Conservation (phyloP, 352 stramenopile genomes). For the Globisporangium acanthophoron region DNA sequence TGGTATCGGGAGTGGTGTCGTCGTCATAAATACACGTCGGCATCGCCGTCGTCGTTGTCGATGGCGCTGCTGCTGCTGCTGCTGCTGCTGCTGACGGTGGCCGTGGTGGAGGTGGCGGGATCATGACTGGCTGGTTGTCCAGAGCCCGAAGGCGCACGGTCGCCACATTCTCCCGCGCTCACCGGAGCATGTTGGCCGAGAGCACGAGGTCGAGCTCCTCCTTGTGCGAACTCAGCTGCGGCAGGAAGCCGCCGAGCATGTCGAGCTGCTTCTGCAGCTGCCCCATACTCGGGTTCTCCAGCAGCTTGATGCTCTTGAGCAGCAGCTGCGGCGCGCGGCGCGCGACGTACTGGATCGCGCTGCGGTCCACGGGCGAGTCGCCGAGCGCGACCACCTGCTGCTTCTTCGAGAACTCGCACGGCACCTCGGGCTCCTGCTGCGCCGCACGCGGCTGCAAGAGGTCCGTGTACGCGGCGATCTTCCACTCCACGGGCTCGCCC, state of each 20-base stretch:
- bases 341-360: slow-evolving; percentile 63
- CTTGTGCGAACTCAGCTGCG: slow-evolving; percentile 54
- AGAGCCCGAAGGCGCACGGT: no score
- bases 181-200: slow-evolving; percentile 66
- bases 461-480: slow-evolving; percentile 65
- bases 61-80: background rate
- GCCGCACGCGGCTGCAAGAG: slow-evolving; percentile 29
- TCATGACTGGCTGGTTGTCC: no score
- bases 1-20: background rate
- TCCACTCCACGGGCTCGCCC: slow-evolving; percentile 67
- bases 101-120: no score
- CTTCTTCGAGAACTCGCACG: slow-evolving; percentile 17
- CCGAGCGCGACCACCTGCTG: slow-evolving; percentile 71
- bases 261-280: slow-evolving; percentile 70
- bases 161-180: background rate
- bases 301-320: slow-evolving; percentile 76
- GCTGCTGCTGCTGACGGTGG: no score
- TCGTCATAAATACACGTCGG: slow-evolving; percentile 1
- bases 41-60: no score
- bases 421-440: slow-evolving; percentile 13
- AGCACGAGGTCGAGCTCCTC: slow-evolving; percentile 71
- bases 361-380: slow-evolving; percentile 67
- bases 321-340: slow-evolving; percentile 36
- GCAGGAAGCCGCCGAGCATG: slow-evolving; percentile 52
- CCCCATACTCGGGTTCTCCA: slow-evolving; percentile 68